phyloP scores from a whole-genome alignment of 2,329 filamentous ascomycete species.

The Alternaria hordeiaustralica region DNA sequence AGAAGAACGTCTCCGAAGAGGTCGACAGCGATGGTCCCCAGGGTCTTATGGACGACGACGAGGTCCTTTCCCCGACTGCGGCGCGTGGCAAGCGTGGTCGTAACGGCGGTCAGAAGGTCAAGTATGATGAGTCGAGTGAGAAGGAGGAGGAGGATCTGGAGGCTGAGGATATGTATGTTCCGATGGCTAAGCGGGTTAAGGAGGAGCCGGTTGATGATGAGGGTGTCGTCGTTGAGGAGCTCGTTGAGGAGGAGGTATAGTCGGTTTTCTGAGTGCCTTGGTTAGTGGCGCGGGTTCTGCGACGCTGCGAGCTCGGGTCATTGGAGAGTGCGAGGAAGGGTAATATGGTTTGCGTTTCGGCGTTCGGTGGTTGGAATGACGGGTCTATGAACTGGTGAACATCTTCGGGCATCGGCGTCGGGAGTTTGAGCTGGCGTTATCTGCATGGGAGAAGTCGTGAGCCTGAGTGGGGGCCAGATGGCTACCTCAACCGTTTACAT shows the following conservation, averaged over 20 bases:
- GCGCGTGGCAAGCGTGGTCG: slow-evolving; percentile 4
- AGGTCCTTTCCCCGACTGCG: not conserved
- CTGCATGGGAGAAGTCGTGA: not conserved
- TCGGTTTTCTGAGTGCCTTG: accelerated
- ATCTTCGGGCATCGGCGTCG: accelerated
- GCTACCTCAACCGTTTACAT: not conserved
- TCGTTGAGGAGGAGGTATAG: not conserved
- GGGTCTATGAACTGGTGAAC: not conserved
- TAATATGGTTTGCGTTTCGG: not conserved
- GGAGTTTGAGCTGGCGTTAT: not conserved
- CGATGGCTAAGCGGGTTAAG: not conserved
- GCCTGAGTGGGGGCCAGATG: too few species aligned
- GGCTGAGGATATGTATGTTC: not conserved
- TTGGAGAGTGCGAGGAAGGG: not conserved
- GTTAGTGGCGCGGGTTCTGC: not conserved
- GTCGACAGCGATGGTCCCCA: not conserved
- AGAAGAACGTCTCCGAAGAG: not conserved
- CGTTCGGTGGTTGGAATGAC: not conserved
- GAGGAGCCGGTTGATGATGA: not conserved
- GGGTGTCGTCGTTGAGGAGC: not conserved
- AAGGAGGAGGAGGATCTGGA: not conserved
- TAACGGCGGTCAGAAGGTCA: not conserved
- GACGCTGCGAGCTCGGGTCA: too few species aligned
- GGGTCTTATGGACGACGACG: not conserved
- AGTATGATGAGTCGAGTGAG: not conserved